Evolutionary conservation across 148 eudicot genomes (phyloP).

Genomic region (Vaccinium vitisidaea): DNA sequence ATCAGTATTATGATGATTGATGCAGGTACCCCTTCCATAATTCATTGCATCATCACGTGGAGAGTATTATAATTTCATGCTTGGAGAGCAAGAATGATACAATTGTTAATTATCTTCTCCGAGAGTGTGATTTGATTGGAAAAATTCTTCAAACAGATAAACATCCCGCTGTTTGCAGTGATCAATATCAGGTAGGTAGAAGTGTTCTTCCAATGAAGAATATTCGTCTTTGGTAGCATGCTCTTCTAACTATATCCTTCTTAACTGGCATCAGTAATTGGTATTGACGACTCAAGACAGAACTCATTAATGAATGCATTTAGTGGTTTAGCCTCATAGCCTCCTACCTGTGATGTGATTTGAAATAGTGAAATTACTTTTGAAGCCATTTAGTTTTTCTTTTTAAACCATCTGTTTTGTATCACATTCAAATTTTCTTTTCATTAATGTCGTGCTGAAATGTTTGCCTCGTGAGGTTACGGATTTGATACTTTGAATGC

Average conservation of each 20-base stretch:
- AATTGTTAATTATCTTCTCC: conserved; percentile 62
- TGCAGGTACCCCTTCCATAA: conserved; percentile 94
- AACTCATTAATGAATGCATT: not conserved
- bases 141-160: conserved; percentile 72
- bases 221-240: not conserved
- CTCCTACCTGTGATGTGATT: not conserved
- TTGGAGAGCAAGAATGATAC: conserved; percentile 68
- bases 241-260: not conserved
- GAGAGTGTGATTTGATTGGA: conserved; percentile 60
- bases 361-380: not conserved
- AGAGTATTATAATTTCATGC: conserved; percentile 82
- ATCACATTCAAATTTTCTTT: not conserved
- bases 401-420: conserved; percentile 13
- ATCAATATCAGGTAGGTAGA: conserved; percentile 48
- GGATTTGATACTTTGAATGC: not conserved
- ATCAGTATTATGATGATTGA: conserved; percentile 8
- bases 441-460: not conserved
- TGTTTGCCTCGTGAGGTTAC: not conserved
- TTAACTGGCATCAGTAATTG: not conserved
- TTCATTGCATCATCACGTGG: conserved; percentile 93
- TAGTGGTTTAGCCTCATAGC: not conserved
- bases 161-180: conserved; percentile 53
- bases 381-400: not conserved
- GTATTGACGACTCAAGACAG: not conserved
- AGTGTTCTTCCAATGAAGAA: not conserved